Conservation (phyloP, 2,329 filamentous ascomycete species). For the Verticillium klebahnii region DNA sequence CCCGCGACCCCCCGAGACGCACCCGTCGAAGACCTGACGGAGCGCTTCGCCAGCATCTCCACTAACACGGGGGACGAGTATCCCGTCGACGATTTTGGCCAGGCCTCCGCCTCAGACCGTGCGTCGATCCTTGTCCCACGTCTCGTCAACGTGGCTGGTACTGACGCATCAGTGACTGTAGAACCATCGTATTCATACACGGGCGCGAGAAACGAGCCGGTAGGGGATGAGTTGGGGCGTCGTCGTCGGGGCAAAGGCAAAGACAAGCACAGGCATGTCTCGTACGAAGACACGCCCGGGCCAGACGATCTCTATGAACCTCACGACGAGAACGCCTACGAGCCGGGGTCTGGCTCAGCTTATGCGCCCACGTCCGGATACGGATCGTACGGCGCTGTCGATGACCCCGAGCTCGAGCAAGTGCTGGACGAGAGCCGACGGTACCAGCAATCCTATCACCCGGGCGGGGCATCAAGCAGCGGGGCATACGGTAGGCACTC, state of each 20-base stretch:
- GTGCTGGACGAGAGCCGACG: not conserved
- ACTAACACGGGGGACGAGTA: not conserved
- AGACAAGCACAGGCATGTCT: not conserved
- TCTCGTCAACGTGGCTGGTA: not conserved
- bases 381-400: not conserved
- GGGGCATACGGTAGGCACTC: constrained; percentile 7
- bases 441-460: not conserved
- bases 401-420: not conserved
- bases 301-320: not conserved
- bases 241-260: not conserved
- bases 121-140: not conserved
- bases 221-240: not conserved
- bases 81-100: not conserved
- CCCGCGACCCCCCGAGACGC: constrained; percentile 17
- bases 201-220: not conserved
- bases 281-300: not conserved
- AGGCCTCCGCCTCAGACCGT: not conserved
- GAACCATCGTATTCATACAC: not conserved
- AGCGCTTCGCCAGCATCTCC: constrained; percentile 10
- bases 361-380: not conserved
- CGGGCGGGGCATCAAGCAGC: constrained; percentile 5
- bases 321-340: not conserved
- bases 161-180: not conserved
- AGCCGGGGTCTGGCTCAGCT: not conserved
- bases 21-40: constrained; percentile 17